phyloP scores from a whole-genome alignment of 2,329 filamentous ascomycete species.

The Diatrype stigma region DNA sequence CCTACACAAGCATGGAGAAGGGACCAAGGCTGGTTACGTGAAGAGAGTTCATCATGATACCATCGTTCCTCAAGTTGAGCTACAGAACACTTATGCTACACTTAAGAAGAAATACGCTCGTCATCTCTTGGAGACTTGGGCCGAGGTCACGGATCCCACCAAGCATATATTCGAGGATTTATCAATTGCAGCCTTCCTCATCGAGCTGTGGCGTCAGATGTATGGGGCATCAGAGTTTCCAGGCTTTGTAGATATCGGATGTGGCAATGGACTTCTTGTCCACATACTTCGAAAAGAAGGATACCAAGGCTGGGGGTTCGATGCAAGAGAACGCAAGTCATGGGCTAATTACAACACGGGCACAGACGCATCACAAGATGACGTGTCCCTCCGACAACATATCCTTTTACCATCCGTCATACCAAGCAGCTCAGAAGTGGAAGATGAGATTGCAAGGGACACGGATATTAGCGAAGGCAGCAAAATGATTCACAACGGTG shows the following conservation, averaged over 20 bases:
- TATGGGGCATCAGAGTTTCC: conserved; percentile 64
- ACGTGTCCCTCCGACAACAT: conserved; percentile 35
- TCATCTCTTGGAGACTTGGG: conserved; percentile 69
- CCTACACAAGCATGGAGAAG: conserved; percentile 70
- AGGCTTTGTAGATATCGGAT: conserved; percentile 93
- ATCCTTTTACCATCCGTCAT: conserved; percentile 47
- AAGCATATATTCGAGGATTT: conserved; percentile 98
- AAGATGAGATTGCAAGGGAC: conserved; percentile 8
- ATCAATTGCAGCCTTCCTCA: conserved; percentile 83
- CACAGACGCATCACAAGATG: conserved; percentile 16
- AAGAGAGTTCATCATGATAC: conserved; percentile 83
- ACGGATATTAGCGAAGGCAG: conserved; percentile 13
- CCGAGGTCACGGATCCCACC: conserved; percentile 76
- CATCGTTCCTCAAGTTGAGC: conserved; percentile 68
- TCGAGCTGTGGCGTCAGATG: conserved; percentile 87
- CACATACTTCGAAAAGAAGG: conserved; percentile 78
- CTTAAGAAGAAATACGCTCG: conserved; percentile 79
- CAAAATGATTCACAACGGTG: conserved; percentile 49
- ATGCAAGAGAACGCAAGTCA: conserved; percentile 79
- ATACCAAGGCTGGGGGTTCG: conserved; percentile 84
- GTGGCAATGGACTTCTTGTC: conserved; percentile 88
- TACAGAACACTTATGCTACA: conserved; percentile 77
- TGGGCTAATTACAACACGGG: conserved; percentile 66
- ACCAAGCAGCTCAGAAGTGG: conserved; percentile 10
- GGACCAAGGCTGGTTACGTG: conserved; percentile 61